These are phyloP conservation scores for Penicillium nucicola DNA, from an alignment of 495 filamentous ascomycete genomes.

Conservation along the genomic window DNA sequence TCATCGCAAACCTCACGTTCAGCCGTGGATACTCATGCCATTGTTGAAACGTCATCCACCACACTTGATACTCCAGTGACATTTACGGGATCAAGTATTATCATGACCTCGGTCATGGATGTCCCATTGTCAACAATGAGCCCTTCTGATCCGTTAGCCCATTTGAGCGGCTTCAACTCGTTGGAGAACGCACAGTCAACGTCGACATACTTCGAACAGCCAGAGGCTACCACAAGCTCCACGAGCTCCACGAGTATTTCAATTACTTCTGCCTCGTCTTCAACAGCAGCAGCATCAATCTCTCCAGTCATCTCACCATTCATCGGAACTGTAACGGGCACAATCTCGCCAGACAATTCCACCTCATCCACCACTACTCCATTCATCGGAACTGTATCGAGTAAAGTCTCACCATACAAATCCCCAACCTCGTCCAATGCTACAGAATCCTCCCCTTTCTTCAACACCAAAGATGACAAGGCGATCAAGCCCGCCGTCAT, in stretches of 20 bases:
- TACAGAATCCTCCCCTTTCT: no score
- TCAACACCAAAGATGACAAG: neutral
- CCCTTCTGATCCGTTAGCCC: no score
- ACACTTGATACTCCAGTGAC: no score
- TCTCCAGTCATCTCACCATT: neutral
- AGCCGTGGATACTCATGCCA: neutral
- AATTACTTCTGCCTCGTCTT: neutral
- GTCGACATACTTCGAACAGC: no score
- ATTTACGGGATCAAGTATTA: no score
- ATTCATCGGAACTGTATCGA: neutral
- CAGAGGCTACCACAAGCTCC: neutral
- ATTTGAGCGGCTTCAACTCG: no score
- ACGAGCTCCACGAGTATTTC: neutral
- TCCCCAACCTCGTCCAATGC: neutral
- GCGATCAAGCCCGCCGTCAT: constrained; percentile 15
- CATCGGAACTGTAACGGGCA: neutral
- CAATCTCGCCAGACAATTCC: neutral
- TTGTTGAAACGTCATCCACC: no score
- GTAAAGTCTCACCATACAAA: neutral
- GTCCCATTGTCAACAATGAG: no score
- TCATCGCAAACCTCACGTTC: no score
- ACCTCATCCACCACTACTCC: neutral
- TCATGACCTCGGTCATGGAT: no score
- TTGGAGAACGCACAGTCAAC: no score
- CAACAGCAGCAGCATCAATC: neutral